These are phyloP conservation scores for Aspergillus ellipticus DNA, from an alignment of 495 filamentous ascomycete species.

Conservation along the genomic window DNA sequence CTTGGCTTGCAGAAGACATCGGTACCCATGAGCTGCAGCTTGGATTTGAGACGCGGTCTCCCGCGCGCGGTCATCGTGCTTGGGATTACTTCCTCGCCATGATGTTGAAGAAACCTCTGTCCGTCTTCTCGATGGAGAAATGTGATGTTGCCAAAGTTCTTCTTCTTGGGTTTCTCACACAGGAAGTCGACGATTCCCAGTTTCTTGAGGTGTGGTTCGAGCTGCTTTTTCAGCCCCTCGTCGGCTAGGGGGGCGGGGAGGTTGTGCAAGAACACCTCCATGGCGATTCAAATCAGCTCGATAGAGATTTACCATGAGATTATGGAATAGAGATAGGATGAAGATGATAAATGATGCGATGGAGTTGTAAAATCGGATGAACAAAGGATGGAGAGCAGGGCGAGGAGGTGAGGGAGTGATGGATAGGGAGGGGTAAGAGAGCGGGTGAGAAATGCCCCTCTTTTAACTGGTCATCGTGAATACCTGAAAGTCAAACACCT, in stretches of 20 bases:
- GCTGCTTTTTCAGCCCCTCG: conserved; percentile 26
- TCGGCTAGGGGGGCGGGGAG: conserved; percentile 31
- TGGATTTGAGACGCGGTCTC: conserved; percentile 10
- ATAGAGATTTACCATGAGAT: too few species aligned
- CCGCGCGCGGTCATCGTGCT: background rate
- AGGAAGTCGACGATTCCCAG: conserved; percentile 23
- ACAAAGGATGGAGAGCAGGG: too few species aligned
- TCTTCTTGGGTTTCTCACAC: conserved; percentile 33
- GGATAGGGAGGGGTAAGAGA: too few species aligned
- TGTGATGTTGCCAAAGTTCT: conserved; percentile 31
- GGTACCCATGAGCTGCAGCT: conserved; percentile 34
- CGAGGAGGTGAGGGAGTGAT: too few species aligned
- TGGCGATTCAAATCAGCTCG: too few species aligned
- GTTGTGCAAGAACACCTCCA: conserved; percentile 43
- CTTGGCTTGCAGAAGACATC: conserved; percentile 42
- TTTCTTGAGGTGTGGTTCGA: conserved; percentile 18
- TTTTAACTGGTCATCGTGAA: too few species aligned
- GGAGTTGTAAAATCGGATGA: too few species aligned
- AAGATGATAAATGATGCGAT: too few species aligned
- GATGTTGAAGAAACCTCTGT: conserved; percentile 26
- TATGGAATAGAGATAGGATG: too few species aligned
- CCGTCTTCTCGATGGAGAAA: conserved; percentile 29
- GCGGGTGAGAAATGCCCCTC: too few species aligned
- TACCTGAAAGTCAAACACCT: too few species aligned
- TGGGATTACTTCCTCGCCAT: conserved; percentile 22